Base-by-base conservation (phyloP, 2,329 filamentous ascomycete species). In the Endoconidiophora polonica region DNA sequence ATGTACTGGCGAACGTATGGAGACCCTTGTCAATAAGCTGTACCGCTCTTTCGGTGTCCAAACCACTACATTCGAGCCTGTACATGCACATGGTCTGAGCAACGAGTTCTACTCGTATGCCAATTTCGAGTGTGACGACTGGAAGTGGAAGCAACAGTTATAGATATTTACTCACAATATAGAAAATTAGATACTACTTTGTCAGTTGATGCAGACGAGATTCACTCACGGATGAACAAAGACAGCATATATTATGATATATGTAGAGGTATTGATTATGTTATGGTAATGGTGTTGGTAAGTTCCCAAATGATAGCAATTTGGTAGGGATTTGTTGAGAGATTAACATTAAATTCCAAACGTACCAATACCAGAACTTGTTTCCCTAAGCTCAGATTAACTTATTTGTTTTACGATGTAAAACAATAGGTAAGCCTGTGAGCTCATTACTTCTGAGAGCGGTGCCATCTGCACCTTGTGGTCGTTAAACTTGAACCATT, bases 401-500 rank as follows among this genome's bases (percentile, higher is more conserved):
- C 29, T 43, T 40, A 79, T 60, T 20, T 76, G 79, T 54, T 78
- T 70, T 54, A 82, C 77, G 48, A 82, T 79, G 58, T 96, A 96
- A 62, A 95, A 94, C 48, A 96, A 68, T 52, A 96, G 69, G 63
- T 95, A 96, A 0, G 90, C 87, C 62, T 94, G 81, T 12, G 86
- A 85, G 26, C 75, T 76, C 40, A 96, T 71, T 2, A 96, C 90
- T 53, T 95, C 86, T 4, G 83, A 83, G 60, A 91, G 82, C 44
- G 77, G 78, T 2, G 86, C 90, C 50, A 88, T 61, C 54, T 88
- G 85, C 22, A 96, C 90, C 62, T 86, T 87, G 62, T 91, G 88
- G 61, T 96, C 90, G 60, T 96, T 93, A 65, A 95, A 95, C 50
- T 85, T 79, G 63, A 94, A 94, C 90, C 90, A 96, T 74, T 83